phyloP scores from a whole-genome alignment of 1,284 basidiomycete genomes.

The Puccinia horiana region DNA sequence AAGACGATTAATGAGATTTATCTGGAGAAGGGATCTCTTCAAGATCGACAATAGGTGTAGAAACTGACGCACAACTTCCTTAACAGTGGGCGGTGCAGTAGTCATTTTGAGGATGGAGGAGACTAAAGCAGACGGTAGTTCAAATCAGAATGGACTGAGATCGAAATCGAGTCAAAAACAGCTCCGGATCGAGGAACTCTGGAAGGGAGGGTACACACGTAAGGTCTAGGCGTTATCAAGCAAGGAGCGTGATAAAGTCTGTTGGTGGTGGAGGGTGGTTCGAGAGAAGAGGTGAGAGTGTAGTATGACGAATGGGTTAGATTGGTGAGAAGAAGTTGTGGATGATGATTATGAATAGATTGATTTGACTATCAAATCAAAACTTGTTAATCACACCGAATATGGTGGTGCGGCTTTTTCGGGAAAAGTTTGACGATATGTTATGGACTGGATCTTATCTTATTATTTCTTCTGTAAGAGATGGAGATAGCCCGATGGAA shows the following conservation, averaged over 20 bases:
- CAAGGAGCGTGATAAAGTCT: background rate
- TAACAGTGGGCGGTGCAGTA: conserved; percentile 13
- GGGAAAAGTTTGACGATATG: background rate
- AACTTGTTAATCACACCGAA: background rate
- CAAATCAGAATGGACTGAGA: background rate
- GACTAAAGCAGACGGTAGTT: background rate
- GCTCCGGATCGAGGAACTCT: background rate
- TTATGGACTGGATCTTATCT: background rate
- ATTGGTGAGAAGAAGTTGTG: background rate
- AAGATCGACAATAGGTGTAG: background rate
- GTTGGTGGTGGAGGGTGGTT: background rate
- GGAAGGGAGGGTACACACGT: background rate
- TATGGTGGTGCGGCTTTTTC: background rate
- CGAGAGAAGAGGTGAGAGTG: background rate
- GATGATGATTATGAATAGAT: background rate
- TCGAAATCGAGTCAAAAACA: background rate
- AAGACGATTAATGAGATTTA: background rate
- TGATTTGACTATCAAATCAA: background rate
- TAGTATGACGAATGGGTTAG: background rate
- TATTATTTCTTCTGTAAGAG: too few species aligned
- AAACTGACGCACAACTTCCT: conserved; percentile 8
- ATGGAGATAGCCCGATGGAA: background rate
- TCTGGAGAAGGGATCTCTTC: background rate
- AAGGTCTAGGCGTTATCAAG: background rate
- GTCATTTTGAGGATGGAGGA: conserved; percentile 16